phyloP scores from a whole-genome alignment of 2,329 filamentous ascomycete genomes.

The Fonsecaea monophora region DNA sequence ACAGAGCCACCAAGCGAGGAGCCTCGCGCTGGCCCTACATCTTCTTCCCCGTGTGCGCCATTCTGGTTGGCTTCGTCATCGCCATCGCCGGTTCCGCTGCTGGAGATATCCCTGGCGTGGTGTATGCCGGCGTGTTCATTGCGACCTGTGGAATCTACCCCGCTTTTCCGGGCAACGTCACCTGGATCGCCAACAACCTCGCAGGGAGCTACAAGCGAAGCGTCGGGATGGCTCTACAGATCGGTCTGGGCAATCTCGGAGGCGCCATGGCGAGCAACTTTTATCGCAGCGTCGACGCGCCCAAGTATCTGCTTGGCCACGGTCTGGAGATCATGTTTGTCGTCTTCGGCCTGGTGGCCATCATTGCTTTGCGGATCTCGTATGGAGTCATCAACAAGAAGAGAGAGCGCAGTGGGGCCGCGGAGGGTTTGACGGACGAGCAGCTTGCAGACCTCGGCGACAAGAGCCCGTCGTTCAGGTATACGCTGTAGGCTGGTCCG shows the following conservation, averaged over 20 bases:
- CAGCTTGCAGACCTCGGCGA: conserved; percentile 67
- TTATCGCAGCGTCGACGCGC: conserved; percentile 62
- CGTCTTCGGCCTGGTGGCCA: conserved; percentile 54
- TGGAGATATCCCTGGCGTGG: conserved; percentile 49
- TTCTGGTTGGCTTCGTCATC: conserved; percentile 65
- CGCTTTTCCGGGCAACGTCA: conserved; percentile 55
- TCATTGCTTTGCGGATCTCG: conserved; percentile 53
- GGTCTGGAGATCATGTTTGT: conserved; percentile 60
- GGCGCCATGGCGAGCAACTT: conserved; percentile 74
- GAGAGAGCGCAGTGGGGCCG: conserved; percentile 56
- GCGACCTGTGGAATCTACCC: conserved; percentile 57
- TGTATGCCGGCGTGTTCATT: conserved; percentile 58
- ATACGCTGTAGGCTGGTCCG: conserved; percentile 56
- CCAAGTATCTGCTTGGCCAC: conserved; percentile 60
- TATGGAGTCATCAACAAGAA: conserved; percentile 67
- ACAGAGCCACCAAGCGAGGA: conserved; percentile 56
- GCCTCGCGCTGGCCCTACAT: conserved; percentile 59
- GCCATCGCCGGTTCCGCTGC: conserved; percentile 46
- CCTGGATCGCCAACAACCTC: conserved; percentile 67
- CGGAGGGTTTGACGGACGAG: conserved; percentile 53
- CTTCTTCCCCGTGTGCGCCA: conserved; percentile 59
- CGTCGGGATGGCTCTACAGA: conserved; percentile 69
- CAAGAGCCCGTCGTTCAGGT: conserved; percentile 67
- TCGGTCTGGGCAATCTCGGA: conserved; percentile 52
- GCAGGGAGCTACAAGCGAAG: conserved; percentile 63